Conservation (phyloP, 306 rosid species). For the Castanea crenata region DNA sequence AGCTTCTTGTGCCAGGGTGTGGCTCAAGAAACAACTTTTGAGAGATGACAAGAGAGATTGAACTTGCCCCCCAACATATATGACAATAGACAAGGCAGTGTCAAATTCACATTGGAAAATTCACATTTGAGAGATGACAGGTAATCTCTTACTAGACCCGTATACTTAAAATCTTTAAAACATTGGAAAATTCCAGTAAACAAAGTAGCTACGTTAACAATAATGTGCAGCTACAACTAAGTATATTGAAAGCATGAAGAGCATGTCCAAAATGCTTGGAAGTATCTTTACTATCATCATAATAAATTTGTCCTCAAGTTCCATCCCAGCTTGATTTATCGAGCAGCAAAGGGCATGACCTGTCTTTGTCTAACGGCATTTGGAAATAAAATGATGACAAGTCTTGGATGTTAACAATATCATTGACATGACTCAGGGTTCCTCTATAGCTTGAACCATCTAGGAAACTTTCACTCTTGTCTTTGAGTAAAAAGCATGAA, state of each 20-base stretch:
- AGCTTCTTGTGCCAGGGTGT: too few species aligned
- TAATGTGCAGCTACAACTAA: not conserved
- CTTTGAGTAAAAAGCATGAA: constrained; percentile 27
- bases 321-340: constrained; percentile 17
- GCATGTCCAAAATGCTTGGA: not conserved
- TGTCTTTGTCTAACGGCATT: constrained; percentile 31
- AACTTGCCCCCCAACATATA: too few species aligned
- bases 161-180: not conserved
- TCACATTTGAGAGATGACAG: too few species aligned
- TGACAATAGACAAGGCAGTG: too few species aligned
- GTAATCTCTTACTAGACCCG: not conserved
- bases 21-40: too few species aligned
- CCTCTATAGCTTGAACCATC: constrained; percentile 30
- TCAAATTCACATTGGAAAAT: too few species aligned
- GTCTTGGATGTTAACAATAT: constrained; percentile 27
- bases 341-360: constrained; percentile 32
- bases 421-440: constrained; percentile 29
- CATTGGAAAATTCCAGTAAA: not conserved
- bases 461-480: constrained; percentile 15
- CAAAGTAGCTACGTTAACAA: not conserved
- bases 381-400: constrained; percentile 35
- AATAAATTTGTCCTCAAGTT: not conserved
- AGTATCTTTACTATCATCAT: not conserved
- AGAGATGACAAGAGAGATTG: too few species aligned
- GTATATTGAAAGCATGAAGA: not conserved